Evolutionary conservation across 441 rosid species (phyloP).

Genomic region (Manihot esculenta): DNA sequence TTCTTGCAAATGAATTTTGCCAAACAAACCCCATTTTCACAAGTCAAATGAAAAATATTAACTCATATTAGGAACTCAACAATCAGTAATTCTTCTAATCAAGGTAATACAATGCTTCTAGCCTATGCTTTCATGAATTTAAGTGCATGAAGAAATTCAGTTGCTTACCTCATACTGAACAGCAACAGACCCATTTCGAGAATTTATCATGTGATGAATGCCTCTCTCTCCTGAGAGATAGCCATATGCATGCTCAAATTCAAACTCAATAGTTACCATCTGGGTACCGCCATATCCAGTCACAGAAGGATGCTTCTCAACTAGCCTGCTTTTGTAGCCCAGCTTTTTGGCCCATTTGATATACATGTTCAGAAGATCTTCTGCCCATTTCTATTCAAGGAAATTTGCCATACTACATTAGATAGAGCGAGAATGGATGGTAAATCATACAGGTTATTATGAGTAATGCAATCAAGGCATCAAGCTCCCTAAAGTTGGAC

Average conservation of each 20-base stretch:
- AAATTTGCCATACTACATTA: slow-evolving; percentile 12
- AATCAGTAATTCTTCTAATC: not conserved
- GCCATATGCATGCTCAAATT: slow-evolving; percentile 68
- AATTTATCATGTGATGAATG: slow-evolving; percentile 47
- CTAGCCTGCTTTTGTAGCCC: slow-evolving; percentile 52
- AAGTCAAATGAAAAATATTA: too few relatives aligned
- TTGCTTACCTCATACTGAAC: slow-evolving; percentile 37
- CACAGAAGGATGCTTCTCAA: slow-evolving; percentile 41
- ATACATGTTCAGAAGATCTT: slow-evolving; percentile 61
- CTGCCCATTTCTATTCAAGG: slow-evolving; percentile 56
- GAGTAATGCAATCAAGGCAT: not conserved
- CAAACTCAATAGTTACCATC: slow-evolving; percentile 62
- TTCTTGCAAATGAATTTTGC: too few relatives aligned
- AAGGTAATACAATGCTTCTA: not conserved
- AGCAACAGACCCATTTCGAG: slow-evolving; percentile 31
- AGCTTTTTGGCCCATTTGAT: slow-evolving; percentile 70
- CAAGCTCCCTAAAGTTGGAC: not conserved
- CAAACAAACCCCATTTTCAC: too few relatives aligned
- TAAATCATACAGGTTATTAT: slow-evolving; percentile 2
- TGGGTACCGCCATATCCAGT: slow-evolving; percentile 38
- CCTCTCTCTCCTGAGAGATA: slow-evolving; percentile 77
- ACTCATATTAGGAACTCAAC: not conserved
- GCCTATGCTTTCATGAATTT: slow-evolving; percentile 3
- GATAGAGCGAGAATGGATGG: not conserved
- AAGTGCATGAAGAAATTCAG: slow-evolving; percentile 6